A percentile compares a stretch with the other conserved stretches of the same genome.
Conservation (phyloP, 768 basidiomycete genomes). For the Leucocoprinus birnbaumii region DNA sequence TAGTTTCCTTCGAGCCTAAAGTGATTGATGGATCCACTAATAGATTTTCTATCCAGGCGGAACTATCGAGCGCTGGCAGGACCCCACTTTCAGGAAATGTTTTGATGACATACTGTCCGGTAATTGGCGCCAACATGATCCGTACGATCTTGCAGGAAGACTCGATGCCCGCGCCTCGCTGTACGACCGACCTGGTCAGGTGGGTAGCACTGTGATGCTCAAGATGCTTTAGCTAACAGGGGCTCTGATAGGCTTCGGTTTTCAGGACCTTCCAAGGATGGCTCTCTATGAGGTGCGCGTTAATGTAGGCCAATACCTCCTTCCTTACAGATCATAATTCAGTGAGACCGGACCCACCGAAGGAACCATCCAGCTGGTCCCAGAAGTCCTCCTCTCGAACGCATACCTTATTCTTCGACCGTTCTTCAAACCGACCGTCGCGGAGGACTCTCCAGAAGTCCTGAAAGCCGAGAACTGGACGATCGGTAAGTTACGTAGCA, state of each 20-base stretch:
- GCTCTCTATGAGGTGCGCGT: constrained; percentile 58
- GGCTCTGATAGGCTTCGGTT: constrained; percentile 34
- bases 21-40: not conserved
- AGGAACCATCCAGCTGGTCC: constrained; percentile 69
- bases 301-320: not conserved
- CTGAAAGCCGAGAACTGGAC: constrained; percentile 52
- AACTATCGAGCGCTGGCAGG: constrained; percentile 73
- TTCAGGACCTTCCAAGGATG: constrained; percentile 76
- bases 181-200: constrained; percentile 56
- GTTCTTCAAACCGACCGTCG: constrained; percentile 62
- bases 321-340: not conserved
- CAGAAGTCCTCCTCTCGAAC: constrained; percentile 64
- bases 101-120: constrained; percentile 61
- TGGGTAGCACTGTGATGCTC: constrained; percentile 9
- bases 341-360: constrained; percentile 67
- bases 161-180: constrained; percentile 62
- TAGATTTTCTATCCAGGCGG: not conserved
- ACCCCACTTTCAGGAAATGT: constrained; percentile 52
- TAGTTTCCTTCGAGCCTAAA: no score
- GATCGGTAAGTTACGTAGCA: constrained; percentile 40
- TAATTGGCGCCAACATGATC: constrained; percentile 63
- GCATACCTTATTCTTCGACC: constrained; percentile 74
- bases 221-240: not conserved
- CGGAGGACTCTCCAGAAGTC: constrained; percentile 35
- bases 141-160: constrained; percentile 59